Conservation (phyloP, 106 monocot species). For the Triglochin maritima region DNA sequence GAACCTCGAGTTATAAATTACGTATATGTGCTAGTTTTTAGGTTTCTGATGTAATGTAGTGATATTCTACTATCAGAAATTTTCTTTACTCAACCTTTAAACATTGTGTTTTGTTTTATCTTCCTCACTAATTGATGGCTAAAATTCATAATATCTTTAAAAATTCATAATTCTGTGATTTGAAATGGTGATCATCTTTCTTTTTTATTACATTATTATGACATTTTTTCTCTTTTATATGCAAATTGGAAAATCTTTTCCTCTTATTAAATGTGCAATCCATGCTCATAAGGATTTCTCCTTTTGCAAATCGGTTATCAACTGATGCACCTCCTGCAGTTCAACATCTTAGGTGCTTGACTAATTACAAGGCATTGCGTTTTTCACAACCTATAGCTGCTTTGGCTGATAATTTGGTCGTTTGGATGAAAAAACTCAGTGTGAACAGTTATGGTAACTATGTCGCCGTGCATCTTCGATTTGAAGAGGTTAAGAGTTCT, state of each 20-base stretch:
- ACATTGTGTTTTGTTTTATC: no score
- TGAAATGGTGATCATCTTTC: neutral
- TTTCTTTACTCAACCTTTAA: no score
- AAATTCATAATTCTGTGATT: no score
- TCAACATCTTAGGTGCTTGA: constrained; percentile 84
- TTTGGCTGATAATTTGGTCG: constrained; percentile 65
- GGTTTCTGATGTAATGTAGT: no score
- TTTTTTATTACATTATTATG: neutral
- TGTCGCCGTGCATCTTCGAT: constrained; percentile 93
- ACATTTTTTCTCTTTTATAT: neutral
- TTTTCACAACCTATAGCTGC: constrained; percentile 78
- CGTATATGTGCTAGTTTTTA: no score
- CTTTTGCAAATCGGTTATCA: constrained; percentile 97
- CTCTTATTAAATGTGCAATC: constrained; percentile 2
- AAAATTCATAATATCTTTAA: no score
- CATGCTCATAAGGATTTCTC: constrained; percentile 98
- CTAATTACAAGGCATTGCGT: constrained; percentile 81
- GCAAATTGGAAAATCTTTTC: neutral
- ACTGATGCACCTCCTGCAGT: constrained; percentile 65
- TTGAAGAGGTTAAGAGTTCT: constrained; percentile 68
- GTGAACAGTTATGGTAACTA: constrained; percentile 56
- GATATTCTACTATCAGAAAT: no score
- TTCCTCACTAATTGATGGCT: no score
- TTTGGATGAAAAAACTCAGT: constrained; percentile 76
- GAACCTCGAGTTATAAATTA: no score